Percentiles rank a stretch among this genome's conserved stretches.
Conservation (phyloP, 306 rosid genomes). For the Malus sieversii region DNA sequence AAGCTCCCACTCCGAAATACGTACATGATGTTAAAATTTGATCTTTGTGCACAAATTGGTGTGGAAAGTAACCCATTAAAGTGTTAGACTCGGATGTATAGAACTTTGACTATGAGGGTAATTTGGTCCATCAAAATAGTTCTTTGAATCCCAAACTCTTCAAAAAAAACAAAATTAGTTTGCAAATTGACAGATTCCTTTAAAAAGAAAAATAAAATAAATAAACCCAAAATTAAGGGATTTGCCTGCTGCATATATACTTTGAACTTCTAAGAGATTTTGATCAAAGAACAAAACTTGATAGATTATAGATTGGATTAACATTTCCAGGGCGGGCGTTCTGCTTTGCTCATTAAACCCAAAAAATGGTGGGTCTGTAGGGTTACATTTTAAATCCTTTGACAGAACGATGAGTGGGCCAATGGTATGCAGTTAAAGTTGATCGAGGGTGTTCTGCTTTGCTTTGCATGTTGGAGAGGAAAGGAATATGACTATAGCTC, state of each 20-base stretch:
- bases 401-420: conserved; percentile 3
- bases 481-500: conserved; percentile 26
- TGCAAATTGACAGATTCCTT: too few relatives aligned
- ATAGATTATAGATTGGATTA: background rate
- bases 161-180: too few relatives aligned
- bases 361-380: background rate
- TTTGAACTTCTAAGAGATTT: too few relatives aligned
- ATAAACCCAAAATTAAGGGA: background rate
- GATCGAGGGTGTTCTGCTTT: conserved; percentile 1
- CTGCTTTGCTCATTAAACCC: background rate
- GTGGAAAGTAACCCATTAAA: too few relatives aligned
- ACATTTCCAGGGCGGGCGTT: background rate
- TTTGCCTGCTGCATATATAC: background rate
- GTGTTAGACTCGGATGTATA: too few relatives aligned
- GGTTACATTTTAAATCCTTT: conserved; percentile 1
- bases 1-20: too few relatives aligned
- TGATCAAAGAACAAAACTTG: too few relatives aligned
- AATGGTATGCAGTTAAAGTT: background rate
- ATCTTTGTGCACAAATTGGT: too few relatives aligned
- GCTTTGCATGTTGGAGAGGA: conserved; percentile 22
- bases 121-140: too few relatives aligned
- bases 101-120: too few relatives aligned
- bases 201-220: background rate
- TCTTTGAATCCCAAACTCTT: too few relatives aligned
- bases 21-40: too few relatives aligned